Base-by-base conservation (phyloP, 306 rosid genomes). In the Castanospermum australe region DNA sequence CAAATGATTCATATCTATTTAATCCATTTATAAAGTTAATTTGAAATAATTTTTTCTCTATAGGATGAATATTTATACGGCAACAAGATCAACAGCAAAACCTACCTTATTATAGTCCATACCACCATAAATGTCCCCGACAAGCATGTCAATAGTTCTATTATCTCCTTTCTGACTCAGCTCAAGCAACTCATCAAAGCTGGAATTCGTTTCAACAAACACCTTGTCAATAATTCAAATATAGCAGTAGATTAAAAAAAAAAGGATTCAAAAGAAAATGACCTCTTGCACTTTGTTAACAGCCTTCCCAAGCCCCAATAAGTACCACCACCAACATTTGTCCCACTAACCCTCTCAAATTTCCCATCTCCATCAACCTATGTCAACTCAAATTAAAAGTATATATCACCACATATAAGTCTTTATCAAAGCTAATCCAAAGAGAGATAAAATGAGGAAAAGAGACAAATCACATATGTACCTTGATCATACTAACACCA, bases 271-370 rank as follows among this genome's bases (percentile, higher is more conserved):
- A 45, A 55, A 47, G 28, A 76, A 65, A 79, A 71, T 81, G 75
- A 92, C 99, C 97, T 96, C 75, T 91, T 93, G 98, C 99, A 93
- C 86, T 93, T 96, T 42, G 99, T 96, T 82, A 96, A 81, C 76
- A 96, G 87, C 86, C 89, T 91, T 79, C 99, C 99, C 89, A 96
- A 82, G 36, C 99, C 99, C 98, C 99, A 96, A 38, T 96, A 96
- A 51, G 99, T 96, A 60, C 99, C 99, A 8, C 99, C 99, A 83
- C 99, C 99, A 76, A 96, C 99, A 88, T 96, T 96, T 81, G 99
- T 96, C 55, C 99, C 99, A 83, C 99, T 96, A 67, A 96, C 85
- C 79, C 99, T 87, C 87, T 96, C 90, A 88, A 90, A 96, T 83
- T 90, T 91, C 20, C 99, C 99, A 22, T 96, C 99, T 56, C 99